Evolutionary conservation across 73 alveolate genomes (phyloP).

Genomic region (Durusdinium trenchii): DNA sequence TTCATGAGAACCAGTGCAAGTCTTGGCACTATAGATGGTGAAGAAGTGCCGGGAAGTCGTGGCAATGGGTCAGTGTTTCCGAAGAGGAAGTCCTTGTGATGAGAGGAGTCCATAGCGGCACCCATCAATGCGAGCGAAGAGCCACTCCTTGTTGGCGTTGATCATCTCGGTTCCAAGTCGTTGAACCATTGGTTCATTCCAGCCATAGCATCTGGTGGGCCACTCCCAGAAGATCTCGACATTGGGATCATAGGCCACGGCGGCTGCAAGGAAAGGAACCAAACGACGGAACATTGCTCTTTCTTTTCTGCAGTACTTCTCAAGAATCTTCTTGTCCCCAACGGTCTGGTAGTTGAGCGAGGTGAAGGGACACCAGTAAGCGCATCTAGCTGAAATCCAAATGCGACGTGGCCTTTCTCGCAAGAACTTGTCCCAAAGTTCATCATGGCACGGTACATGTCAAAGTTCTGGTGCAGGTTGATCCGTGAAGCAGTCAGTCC

Average conservation of each 20-base stretch:
- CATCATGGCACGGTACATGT: not conserved
- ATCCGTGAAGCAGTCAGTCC: not conserved
- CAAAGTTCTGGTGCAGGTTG: not conserved
- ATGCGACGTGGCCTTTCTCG: not conserved
- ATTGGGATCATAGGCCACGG: not conserved
- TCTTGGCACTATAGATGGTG: not conserved
- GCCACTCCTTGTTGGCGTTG: not conserved
- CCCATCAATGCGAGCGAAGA: not conserved
- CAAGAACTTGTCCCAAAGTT: not conserved
- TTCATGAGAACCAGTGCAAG: not conserved
- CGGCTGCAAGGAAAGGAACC: not conserved
- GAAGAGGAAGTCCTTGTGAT: not conserved
- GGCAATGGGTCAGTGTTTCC: not conserved
- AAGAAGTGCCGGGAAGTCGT: not conserved
- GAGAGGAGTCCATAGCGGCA: not conserved
- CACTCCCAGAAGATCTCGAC: not conserved
- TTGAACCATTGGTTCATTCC: not conserved
- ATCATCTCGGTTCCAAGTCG: not conserved
- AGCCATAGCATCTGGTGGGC: not conserved
- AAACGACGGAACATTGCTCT: not conserved
- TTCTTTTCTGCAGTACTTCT: not conserved
- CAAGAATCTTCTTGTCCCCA: not conserved
- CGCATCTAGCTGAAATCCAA: not conserved
- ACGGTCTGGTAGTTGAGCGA: not conserved
- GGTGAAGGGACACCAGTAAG: conserved; percentile 9